Base-by-base conservation (phyloP, 208 protist genomes). In the Leishmania martiniquensis region DNA sequence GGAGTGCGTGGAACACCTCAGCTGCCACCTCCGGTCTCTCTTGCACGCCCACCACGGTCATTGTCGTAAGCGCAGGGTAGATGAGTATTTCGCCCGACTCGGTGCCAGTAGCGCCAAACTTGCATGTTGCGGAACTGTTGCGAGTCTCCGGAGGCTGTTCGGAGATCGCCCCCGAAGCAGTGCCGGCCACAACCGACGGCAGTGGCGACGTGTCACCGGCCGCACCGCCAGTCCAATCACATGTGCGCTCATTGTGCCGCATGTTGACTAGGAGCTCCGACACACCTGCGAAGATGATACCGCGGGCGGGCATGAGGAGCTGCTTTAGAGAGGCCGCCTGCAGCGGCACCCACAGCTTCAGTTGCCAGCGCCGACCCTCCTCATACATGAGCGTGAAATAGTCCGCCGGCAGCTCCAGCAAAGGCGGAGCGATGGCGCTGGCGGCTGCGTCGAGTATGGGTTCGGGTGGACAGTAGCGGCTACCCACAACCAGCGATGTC, bases 321-420 rank as follows among this genome's bases (percentile, higher is more conserved):
- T 75, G 78, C 49, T 70, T 45, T n/a, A 89, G 37, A 17, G 87
- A 86, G 5, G 66, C 63, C 0, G 55, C 59, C 15, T 71, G 57
- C 59, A 97, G 69, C 42, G 85, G 86, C 67, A 87, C 89, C 93
- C 93, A 97, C 66, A 97, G 69, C 84, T 96, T 93, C 25, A 95
- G 59, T 15, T 72, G n/a, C 93, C 91, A 95, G 39, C 45, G 65
- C 37, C 85, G 75, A 59, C 49, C 66, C 34, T 59, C 84, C 68
- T 76, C 75, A 15, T 70, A 66, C 76, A 80, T 82, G 6, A 97
- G 75, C 78, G 94, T 89, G 39, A 77, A 66, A 63, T 87, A 88
- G 76, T 97, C 93, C 7, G 72, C 47, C 22, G 87, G 87, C 25
- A 97, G 73, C 42, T 68, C 75, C 51, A 89, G n/a, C 44, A 74